Evolutionary conservation across 768 basidiomycete genomes (phyloP).

Genomic region (Mycena crocata): DNA sequence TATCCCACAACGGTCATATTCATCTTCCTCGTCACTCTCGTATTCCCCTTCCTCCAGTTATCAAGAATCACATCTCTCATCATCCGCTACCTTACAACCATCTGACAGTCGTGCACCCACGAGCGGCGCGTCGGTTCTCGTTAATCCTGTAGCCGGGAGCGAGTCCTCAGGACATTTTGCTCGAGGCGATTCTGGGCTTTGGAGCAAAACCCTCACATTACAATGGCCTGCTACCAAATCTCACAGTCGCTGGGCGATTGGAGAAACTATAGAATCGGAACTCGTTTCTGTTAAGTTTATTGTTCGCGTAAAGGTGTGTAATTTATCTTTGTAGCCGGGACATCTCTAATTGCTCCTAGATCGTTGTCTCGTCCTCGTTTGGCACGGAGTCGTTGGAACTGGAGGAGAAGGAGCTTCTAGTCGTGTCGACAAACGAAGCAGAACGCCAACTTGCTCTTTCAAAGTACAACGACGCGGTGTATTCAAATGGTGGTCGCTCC

Average conservation of each 20-base stretch:
- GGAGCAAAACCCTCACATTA: slow-evolving; percentile 73
- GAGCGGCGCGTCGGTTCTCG: slow-evolving; percentile 38
- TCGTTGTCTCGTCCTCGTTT: slow-evolving; percentile 62
- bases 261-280: slow-evolving; percentile 78
- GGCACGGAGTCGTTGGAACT: slow-evolving; percentile 79
- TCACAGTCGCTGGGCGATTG: slow-evolving; percentile 80
- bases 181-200: slow-evolving; percentile 66
- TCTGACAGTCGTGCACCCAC: slow-evolving; percentile 18
- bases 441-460: slow-evolving; percentile 74
- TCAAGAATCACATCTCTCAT: slow-evolving; percentile 29
- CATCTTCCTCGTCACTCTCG: slow-evolving; percentile 44
- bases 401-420: slow-evolving; percentile 70
- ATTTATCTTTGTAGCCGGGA: slow-evolving; percentile 24
- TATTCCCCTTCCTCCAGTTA: slow-evolving; percentile 35
- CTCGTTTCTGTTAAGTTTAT: slow-evolving; percentile 77
- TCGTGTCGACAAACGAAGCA: slow-evolving; percentile 77
- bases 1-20: slow-evolving; percentile 44
- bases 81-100: slow-evolving; percentile 34
- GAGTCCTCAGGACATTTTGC: slow-evolving; percentile 71
- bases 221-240: slow-evolving; percentile 80
- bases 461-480: slow-evolving; percentile 62
- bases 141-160: slow-evolving; percentile 65
- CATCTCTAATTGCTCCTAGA: slow-evolving; percentile 44
- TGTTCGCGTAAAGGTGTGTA: slow-evolving; percentile 72
- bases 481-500: slow-evolving; percentile 47